Percentiles rank a stretch among this genome's conserved stretches.
These are phyloP conservation scores for Plenodomus biglobosus DNA, from an alignment of 2,329 filamentous ascomycete genomes.

Conservation along the genomic window DNA sequence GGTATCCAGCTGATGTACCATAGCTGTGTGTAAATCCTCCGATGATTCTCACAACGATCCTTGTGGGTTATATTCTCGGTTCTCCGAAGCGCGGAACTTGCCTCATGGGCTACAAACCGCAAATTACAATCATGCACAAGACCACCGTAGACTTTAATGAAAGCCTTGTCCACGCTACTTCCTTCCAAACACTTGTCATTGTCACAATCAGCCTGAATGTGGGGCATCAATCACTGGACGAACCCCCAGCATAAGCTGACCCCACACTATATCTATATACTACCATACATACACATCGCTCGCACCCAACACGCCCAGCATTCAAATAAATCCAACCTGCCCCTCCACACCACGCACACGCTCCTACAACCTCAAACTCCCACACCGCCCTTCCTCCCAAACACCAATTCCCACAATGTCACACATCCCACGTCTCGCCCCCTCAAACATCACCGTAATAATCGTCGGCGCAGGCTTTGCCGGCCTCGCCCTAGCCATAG, in stretches of 20 bases:
- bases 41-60: no score
- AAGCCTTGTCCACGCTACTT: neutral
- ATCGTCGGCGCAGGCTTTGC: conserved; percentile 58
- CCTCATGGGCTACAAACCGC: no score
- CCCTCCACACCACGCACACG: no score
- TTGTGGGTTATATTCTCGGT: no score
- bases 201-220: conserved; percentile 5
- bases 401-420: conserved; percentile 8
- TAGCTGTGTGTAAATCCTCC: no score
- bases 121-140: no score
- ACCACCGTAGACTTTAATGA: neutral
- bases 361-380: no score
- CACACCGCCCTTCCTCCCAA: neutral
- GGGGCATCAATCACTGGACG: conserved; percentile 1
- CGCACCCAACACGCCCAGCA: neutral
- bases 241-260: neutral
- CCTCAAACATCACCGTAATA: conserved; percentile 44
- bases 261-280: conserved; percentile 4
- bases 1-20: no score
- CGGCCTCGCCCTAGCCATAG: conserved; percentile 64
- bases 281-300: neutral
- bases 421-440: conserved; percentile 18
- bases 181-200: neutral
- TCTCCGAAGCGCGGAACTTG: no score
- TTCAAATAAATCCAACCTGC: neutral